Percentiles rank a stretch among this genome's conserved stretches.
Evolutionary conservation across 2,329 filamentous ascomycete genomes (phyloP).

Genomic region (Fusarium sp.): DNA sequence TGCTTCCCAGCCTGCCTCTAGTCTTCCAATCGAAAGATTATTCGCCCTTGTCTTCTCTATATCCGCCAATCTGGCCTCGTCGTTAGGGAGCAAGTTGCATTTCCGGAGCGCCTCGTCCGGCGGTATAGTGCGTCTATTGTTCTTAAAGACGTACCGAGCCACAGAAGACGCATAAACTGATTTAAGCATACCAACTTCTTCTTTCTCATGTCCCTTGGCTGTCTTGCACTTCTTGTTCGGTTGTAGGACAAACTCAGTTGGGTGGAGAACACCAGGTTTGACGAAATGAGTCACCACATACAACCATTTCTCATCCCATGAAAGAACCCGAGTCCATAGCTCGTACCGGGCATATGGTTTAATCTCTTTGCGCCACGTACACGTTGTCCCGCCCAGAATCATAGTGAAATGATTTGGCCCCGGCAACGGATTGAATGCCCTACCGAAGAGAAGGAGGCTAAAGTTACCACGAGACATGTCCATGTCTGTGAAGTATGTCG

Average conservation of each 20-base stretch:
- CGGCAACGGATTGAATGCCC: neutral
- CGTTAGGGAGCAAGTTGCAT: neutral
- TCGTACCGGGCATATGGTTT: neutral
- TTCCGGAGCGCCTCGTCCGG: neutral
- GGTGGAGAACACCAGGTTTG: neutral
- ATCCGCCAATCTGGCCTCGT: neutral
- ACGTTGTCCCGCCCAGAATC: neutral
- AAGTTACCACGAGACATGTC: neutral
- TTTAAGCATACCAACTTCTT: neutral
- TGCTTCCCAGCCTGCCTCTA: neutral
- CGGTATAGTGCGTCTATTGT: neutral
- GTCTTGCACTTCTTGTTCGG: neutral
- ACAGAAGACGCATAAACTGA: neutral
- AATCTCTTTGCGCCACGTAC: neutral
- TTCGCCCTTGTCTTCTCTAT: neutral
- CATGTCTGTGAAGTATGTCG: neutral
- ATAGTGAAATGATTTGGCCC: neutral
- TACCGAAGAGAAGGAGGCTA: neutral
- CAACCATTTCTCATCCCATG: neutral
- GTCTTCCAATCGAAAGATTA: neutral
- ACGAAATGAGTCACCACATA: neutral
- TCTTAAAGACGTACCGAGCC: neutral
- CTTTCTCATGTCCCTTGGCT: neutral
- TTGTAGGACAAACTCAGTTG: neutral
- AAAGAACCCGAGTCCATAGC: neutral